A percentile compares a stretch with the other conserved stretches of the same genome.
Evolutionary conservation across 2,329 filamentous ascomycete species (phyloP).

Genomic region (Penicillium freii): DNA sequence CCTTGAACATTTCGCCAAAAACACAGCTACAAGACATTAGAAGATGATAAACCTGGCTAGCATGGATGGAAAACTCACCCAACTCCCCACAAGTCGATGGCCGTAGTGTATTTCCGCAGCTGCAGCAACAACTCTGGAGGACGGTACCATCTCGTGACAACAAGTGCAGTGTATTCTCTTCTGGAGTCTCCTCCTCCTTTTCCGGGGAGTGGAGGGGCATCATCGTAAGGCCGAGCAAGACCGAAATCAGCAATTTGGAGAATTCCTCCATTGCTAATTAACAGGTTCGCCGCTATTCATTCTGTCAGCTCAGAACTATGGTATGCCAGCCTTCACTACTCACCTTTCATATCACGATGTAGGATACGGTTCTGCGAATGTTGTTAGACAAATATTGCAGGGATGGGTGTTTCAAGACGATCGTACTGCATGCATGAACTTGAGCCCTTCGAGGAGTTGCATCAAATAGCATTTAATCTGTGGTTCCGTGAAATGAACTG

Average conservation of each 20-base stretch:
- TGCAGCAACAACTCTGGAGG: conserved; percentile 89
- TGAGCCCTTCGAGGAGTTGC: conserved; percentile 83
- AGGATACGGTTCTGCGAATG: conserved; percentile 66
- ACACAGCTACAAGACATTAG: conserved; percentile 66
- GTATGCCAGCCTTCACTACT: conserved; percentile 4
- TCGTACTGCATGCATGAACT: conserved; percentile 76
- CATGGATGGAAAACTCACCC: conserved; percentile 58
- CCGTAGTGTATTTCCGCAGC: conserved; percentile 88
- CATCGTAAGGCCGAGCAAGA: conserved; percentile 88
- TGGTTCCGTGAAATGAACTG: conserved; percentile 78
- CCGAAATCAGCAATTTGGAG: conserved; percentile 98
- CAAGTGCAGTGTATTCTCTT: conserved; percentile 91
- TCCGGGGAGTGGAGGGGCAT: conserved; percentile 71
- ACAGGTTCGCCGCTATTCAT: conserved; percentile 73
- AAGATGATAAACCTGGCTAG: not conserved
- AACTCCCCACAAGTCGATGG: conserved; percentile 97
- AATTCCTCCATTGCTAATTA: conserved; percentile 91
- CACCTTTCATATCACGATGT: conserved; percentile 91
- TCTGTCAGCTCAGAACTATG: conserved; percentile 5
- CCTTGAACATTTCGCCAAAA: conserved; percentile 94
- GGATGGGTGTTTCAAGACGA: not conserved
- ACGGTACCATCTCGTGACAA: conserved; percentile 95
- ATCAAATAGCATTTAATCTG: conserved; percentile 99
- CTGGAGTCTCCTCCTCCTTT: conserved; percentile 78
- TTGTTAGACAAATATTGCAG: conserved; percentile 4